Conservation (phyloP, 805 yeast genomes). For the Wickerhamomyces silvicola region DNA sequence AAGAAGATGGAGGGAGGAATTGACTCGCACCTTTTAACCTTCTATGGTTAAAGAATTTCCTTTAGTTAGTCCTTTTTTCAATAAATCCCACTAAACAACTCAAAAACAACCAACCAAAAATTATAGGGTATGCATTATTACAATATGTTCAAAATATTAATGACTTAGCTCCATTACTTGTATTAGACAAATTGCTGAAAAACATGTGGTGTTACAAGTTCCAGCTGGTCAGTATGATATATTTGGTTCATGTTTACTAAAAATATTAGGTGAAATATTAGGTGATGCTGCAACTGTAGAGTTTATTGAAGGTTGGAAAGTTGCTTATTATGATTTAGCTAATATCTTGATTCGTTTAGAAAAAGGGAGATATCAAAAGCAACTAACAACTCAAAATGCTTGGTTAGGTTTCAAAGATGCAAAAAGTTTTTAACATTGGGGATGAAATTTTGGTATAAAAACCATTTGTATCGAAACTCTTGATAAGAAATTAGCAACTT, state of each 20-base stretch:
- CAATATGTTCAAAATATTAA: constrained; percentile 60
- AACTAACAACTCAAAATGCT: constrained; percentile 25
- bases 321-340: constrained; percentile 61
- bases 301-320: constrained; percentile 57
- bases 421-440: constrained; percentile 32
- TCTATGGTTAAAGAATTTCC: constrained; percentile 49
- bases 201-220: constrained; percentile 61
- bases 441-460: constrained; percentile 41
- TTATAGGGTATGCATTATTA: constrained; percentile 55
- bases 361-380: constrained; percentile 34
- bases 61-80: constrained; percentile 55
- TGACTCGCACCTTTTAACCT: constrained; percentile 49
- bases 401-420: constrained; percentile 61
- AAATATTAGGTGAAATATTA: constrained; percentile 46
- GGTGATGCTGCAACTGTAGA: constrained; percentile 56
- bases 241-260: constrained; percentile 53
- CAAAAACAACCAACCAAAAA: constrained; percentile 51
- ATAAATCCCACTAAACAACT: constrained; percentile 51
- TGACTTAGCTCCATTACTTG: constrained; percentile 44
- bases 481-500: constrained; percentile 31
- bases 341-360: constrained; percentile 53
- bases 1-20: constrained; percentile 45
- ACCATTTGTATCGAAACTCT: constrained; percentile 45
- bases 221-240: constrained; percentile 59
- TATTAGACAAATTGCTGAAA: constrained; percentile 49